These are phyloP conservation scores for Kwoniella newhampshirensis DNA, from an alignment of 768 basidiomycete species.

Conservation along the genomic window DNA sequence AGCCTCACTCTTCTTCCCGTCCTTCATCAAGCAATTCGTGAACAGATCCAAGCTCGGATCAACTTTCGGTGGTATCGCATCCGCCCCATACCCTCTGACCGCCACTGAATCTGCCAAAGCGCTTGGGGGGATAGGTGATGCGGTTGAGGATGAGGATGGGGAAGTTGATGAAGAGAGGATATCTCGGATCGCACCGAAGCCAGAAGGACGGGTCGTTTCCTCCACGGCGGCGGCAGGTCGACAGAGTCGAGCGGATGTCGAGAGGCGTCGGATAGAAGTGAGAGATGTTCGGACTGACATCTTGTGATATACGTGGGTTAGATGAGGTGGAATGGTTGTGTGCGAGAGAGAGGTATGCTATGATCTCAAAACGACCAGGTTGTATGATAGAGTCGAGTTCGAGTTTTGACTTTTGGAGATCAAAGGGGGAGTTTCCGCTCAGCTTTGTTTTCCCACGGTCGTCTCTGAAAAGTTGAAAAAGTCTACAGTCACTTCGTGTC, in stretches of 20 bases:
- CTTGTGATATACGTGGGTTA: not conserved
- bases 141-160: slow-evolving; percentile 10
- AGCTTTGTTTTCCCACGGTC: slow-evolving; percentile 32
- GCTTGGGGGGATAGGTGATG: not conserved
- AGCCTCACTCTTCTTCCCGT: slow-evolving; percentile 50
- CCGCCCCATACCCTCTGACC: slow-evolving; percentile 39
- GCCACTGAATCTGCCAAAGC: too few species aligned
- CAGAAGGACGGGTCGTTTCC: not conserved
- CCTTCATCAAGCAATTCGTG: slow-evolving; percentile 52
- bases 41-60: slow-evolving; percentile 50
- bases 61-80: slow-evolving; percentile 39
- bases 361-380: too few species aligned
- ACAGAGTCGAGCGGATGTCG: slow-evolving; percentile 1
- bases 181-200: slow-evolving; percentile 21
- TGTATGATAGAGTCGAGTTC: too few species aligned
- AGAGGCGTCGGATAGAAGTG: not conserved
- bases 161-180: slow-evolving; percentile 9
- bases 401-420: slow-evolving; percentile 4
- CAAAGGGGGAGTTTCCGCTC: too few species aligned
- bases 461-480: slow-evolving; percentile 24
- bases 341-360: too few species aligned
- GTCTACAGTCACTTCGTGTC: not conserved
- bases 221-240: not conserved
- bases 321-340: not conserved
- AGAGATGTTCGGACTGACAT: slow-evolving; percentile 19